Evolutionary conservation across 116 monocot species (phyloP).

Genomic region (Dioscorea cayenensis): DNA sequence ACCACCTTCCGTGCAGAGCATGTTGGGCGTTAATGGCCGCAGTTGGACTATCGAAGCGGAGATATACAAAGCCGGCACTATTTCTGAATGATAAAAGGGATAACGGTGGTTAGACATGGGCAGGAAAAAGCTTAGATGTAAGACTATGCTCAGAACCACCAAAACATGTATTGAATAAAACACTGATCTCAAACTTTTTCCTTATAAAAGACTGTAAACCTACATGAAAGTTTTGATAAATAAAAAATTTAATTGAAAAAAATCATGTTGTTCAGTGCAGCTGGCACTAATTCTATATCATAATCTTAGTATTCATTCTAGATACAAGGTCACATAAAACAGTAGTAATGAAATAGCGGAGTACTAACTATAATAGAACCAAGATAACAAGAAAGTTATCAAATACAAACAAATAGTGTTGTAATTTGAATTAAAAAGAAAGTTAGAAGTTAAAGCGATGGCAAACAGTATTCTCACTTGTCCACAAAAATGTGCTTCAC

Average conservation of each 20-base stretch:
- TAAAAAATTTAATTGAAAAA: too few relatives aligned
- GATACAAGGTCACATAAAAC: too few relatives aligned
- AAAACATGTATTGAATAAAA: too few relatives aligned
- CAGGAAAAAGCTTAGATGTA: background rate
- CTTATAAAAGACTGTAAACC: too few relatives aligned
- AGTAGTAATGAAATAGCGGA: too few relatives aligned
- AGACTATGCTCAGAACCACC: too few relatives aligned
- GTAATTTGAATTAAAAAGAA: background rate
- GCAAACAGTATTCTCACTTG: conserved; percentile 42
- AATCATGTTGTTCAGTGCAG: too few relatives aligned
- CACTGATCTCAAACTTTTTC: too few relatives aligned
- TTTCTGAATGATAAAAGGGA: conserved; percentile 34
- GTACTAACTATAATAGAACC: background rate
- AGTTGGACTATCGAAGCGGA: conserved; percentile 55
- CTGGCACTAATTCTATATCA: too few relatives aligned
- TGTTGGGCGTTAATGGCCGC: conserved; percentile 67
- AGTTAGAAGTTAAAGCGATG: background rate
- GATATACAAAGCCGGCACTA: conserved; percentile 72
- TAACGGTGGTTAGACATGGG: background rate
- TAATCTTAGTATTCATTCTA: too few relatives aligned
- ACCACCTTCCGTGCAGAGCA: conserved; percentile 94
- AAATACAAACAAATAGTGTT: background rate
- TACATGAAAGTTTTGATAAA: too few relatives aligned
- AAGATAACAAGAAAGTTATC: background rate
- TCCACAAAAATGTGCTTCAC: conserved; percentile 90